Conservation (phyloP, 2,329 filamentous ascomycete genomes). For the Magnaporthiopsis incrustans region DNA sequence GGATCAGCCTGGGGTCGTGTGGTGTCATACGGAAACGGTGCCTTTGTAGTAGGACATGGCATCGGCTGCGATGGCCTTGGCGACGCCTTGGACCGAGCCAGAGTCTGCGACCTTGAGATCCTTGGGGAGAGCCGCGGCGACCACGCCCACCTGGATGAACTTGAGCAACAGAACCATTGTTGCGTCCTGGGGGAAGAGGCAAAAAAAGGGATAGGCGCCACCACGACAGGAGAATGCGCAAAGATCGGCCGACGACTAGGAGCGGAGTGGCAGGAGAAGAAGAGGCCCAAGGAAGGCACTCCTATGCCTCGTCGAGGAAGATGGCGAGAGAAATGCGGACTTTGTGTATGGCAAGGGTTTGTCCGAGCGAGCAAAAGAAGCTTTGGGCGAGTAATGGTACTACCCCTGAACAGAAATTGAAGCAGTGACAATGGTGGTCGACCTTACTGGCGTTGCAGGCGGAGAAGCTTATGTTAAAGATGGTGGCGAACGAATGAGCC, state of each 20-base stretch:
- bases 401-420: background rate
- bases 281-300: background rate
- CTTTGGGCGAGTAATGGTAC: background rate
- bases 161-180: conserved; percentile 20
- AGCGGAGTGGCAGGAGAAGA: background rate
- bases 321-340: background rate
- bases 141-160: conserved; percentile 14
- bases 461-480: background rate
- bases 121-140: conserved; percentile 16
- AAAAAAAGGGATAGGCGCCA: background rate
- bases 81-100: conserved; percentile 56
- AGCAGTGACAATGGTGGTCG: background rate
- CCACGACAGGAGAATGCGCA: background rate
- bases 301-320: background rate
- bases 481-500: background rate
- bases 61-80: conserved; percentile 51
- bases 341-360: background rate
- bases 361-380: background rate
- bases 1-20: too few relatives aligned
- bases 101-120: conserved; percentile 27
- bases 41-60: conserved; percentile 59
- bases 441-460: background rate
- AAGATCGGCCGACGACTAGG: background rate
- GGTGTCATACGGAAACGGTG: conserved; percentile 27
- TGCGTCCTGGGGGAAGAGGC: background rate